Conservation (phyloP, 2,329 filamentous ascomycete genomes). For the Aspergillus eucalypticola region DNA sequence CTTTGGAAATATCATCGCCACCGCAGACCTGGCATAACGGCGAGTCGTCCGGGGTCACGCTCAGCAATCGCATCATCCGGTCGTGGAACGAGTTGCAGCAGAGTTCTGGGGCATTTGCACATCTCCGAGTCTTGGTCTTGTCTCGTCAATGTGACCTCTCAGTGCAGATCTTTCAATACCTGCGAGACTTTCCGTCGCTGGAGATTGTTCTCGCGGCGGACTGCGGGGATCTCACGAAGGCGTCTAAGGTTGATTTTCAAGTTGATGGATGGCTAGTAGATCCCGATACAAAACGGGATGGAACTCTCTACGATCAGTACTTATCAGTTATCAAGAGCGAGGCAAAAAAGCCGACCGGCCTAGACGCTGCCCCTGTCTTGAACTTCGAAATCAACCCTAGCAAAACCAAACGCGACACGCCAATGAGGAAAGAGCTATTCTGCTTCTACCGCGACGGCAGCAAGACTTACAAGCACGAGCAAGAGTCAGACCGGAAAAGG, state of each 20-base stretch:
- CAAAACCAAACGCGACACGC: neutral
- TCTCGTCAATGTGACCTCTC: slow-evolving; percentile 36
- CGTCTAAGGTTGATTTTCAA: slow-evolving; percentile 19
- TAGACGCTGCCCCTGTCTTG: slow-evolving; percentile 23
- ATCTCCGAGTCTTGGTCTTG: slow-evolving; percentile 42
- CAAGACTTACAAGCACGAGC: neutral
- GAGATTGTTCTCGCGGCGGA: slow-evolving; percentile 36
- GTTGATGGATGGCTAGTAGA: slow-evolving; percentile 32
- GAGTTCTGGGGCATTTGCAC: slow-evolving; percentile 34
- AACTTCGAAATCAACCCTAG: slow-evolving; percentile 27
- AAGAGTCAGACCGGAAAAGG: slow-evolving; percentile 11
- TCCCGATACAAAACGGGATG: slow-evolving; percentile 1
- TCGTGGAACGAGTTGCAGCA: slow-evolving; percentile 44
- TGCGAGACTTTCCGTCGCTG: slow-evolving; percentile 39
- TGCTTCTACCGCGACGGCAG: neutral
- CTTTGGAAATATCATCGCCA: slow-evolving; percentile 38
- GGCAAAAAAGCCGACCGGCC: neutral
- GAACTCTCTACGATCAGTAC: slow-evolving; percentile 21
- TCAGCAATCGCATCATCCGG: slow-evolving; percentile 44
- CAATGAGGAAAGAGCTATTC: neutral
- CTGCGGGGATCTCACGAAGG: slow-evolving; percentile 29
- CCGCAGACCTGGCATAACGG: slow-evolving; percentile 14
- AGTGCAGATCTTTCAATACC: slow-evolving; percentile 33
- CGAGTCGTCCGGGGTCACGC: slow-evolving; percentile 18
- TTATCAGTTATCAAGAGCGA: slow-evolving; percentile 8